Percentiles rank a stretch among this genome's conserved stretches.
These are phyloP conservation scores for Epichloe hybrida DNA, from an alignment of 2,329 filamentous ascomycete species.

Conservation along the genomic window DNA sequence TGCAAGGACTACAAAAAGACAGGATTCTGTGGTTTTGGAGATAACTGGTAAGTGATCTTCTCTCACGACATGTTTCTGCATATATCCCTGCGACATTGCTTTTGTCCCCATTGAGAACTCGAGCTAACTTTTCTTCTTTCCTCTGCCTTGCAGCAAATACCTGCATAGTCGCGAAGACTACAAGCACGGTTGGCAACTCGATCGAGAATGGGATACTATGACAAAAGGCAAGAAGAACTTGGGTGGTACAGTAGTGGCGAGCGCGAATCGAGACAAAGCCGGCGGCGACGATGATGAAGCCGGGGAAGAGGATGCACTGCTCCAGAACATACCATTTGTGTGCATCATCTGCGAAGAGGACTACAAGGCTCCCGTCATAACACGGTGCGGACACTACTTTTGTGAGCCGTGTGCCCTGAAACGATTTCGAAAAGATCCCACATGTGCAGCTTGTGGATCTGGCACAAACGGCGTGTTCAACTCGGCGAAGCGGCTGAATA, in stretches of 20 bases:
- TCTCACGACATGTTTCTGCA: neutral
- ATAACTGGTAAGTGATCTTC: slow-evolving; percentile 26
- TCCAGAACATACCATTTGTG: slow-evolving; percentile 78
- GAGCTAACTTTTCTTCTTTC: neutral
- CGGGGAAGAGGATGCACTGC: slow-evolving; percentile 44
- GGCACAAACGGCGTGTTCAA: slow-evolving; percentile 88
- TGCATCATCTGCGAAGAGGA: slow-evolving; percentile 73
- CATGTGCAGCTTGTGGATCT: slow-evolving; percentile 71
- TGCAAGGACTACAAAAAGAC: slow-evolving; percentile 91
- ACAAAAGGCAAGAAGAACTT: slow-evolving; percentile 56
- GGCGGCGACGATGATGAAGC: slow-evolving; percentile 40
- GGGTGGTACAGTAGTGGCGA: slow-evolving; percentile 47
- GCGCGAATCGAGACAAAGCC: slow-evolving; percentile 33
- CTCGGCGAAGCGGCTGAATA: slow-evolving; percentile 67
- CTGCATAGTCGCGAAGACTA: slow-evolving; percentile 65
- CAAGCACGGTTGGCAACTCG: slow-evolving; percentile 89
- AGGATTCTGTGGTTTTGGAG: slow-evolving; percentile 29
- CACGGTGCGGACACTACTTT: slow-evolving; percentile 91
- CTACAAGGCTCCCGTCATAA: slow-evolving; percentile 71
- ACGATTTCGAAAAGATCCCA: slow-evolving; percentile 74
- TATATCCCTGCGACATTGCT: too few relatives aligned
- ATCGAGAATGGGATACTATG: slow-evolving; percentile 82
- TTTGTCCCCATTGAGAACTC: neutral
- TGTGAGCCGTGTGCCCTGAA: slow-evolving; percentile 82
- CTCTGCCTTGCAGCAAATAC: slow-evolving; percentile 40